phyloP scores from a whole-genome alignment of 75 land plant species.

The Picea glauca region DNA sequence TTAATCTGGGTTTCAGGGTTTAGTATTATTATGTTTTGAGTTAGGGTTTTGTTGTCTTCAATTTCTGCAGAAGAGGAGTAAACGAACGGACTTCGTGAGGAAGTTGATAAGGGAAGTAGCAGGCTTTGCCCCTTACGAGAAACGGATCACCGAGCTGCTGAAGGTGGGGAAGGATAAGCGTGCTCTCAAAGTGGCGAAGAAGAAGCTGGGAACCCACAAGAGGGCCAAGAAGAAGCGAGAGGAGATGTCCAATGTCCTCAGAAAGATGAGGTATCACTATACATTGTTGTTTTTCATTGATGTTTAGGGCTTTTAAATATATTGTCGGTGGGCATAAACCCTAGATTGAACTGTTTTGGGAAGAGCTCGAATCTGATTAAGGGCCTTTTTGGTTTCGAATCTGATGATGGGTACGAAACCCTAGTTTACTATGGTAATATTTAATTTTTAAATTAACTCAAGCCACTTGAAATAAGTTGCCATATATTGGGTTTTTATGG shows the following conservation, averaged over 20 bases:
- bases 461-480: too few species aligned
- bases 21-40: neutral
- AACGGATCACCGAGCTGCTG: constrained; percentile 84
- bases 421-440: too few species aligned
- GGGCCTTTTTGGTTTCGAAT: too few species aligned
- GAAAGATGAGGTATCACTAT: constrained; percentile 67
- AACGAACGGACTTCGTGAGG: constrained; percentile 72
- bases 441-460: too few species aligned
- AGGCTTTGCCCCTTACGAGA: constrained; percentile 98
- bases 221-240: constrained; percentile 96
- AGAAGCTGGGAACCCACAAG: constrained; percentile 92
- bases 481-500: too few species aligned
- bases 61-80: constrained; percentile 55
- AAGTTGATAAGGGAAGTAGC: constrained; percentile 85
- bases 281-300: too few species aligned
- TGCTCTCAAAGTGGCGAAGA: constrained; percentile 89
- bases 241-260: constrained; percentile 80
- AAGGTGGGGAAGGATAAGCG: constrained; percentile 96
- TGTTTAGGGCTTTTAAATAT: too few species aligned
- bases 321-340: too few species aligned
- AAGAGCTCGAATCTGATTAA: too few species aligned
- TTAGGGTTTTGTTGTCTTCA: neutral
- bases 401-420: too few species aligned
- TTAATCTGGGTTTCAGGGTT: neutral
- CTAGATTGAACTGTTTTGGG: too few species aligned